phyloP scores from a whole-genome alignment of 768 basidiomycete species.

The Mycena belliarum region DNA sequence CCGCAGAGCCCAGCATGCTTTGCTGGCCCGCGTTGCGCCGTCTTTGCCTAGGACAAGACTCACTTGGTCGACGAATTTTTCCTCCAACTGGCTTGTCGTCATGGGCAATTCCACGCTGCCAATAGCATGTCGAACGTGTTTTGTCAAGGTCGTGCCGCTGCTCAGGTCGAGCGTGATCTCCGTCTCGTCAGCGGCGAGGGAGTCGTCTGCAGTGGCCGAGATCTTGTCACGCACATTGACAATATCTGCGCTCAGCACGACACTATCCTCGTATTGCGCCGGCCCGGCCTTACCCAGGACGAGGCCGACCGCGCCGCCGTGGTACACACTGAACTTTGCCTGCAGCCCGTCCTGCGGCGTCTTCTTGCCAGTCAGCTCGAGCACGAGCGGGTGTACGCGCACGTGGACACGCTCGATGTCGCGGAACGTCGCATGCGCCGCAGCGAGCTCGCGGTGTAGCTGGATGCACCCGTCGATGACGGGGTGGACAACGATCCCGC shows the following conservation, averaged over 20 bases:
- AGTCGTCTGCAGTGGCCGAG: conserved; percentile 19
- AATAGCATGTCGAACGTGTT: conserved; percentile 25
- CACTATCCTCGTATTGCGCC: conserved; percentile 19
- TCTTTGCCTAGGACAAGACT: conserved; percentile 19
- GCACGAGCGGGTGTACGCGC: conserved; percentile 25
- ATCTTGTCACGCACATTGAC: conserved; percentile 22
- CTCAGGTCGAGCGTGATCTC: conserved; percentile 16
- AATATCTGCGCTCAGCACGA: conserved; percentile 22
- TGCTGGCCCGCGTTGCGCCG: conserved; percentile 19
- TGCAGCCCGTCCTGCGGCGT: conserved; percentile 26
- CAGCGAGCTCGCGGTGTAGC: conserved; percentile 17
- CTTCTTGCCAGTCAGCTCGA: conserved; percentile 26
- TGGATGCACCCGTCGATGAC: conserved; percentile 25
- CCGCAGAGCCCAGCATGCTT: conserved; percentile 14
- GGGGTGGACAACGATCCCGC: conserved; percentile 28
- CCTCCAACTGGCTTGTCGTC: conserved; percentile 19
- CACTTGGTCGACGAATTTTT: conserved; percentile 25
- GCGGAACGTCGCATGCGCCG: conserved; percentile 1
- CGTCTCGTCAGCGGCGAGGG: conserved; percentile 20
- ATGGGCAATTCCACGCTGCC: conserved; percentile 25
- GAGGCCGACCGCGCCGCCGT: conserved; percentile 24
- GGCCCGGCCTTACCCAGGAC: conserved; percentile 24
- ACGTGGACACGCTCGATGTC: conserved; percentile 20
- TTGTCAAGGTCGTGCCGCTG: conserved; percentile 18
- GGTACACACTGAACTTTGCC: conserved; percentile 28